Base-by-base conservation (phyloP, 2,329 filamentous ascomycete genomes). In the Cylindrodendrum hubeiense region DNA sequence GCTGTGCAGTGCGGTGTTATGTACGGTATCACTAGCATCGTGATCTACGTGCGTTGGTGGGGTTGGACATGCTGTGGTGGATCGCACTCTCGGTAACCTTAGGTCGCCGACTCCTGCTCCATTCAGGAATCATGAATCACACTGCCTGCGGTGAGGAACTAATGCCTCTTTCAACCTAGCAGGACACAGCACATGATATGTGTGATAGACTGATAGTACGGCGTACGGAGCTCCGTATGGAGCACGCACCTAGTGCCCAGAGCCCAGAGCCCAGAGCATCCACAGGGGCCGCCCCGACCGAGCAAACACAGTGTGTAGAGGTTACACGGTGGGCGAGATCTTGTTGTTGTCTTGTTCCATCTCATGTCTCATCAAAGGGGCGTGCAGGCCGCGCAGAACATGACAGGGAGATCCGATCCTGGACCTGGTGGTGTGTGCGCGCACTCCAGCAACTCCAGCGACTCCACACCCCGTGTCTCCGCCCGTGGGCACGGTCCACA, bases 291-390 rank as follows among this genome's bases (percentile, higher is more conserved):
- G 37, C 37, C 37, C n/a, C 15, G 15, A 39, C 37, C 37, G 17
- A 37, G 12, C 21, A 47, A 24, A 21, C 13, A 15, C 47, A 59
- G 56, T 34, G 56, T 33, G 26, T 17, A 34, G 37, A n/a, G n/a
- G n/a, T 9, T 51, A 33, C 28, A 22, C 24, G 21, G 47, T 34
- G 21, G 22, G 39, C 37, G 47, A 34, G 47, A 22, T 24, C 37
- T 51, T 44, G 6, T 37, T 44, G 34, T 52, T 34, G 56, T 46
- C 39, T 60, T 50, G 44, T 44, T 22, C 24, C 59, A 55, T 33
- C 24, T 24, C 33, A 28, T 55, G 59, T 54, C 59, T 60, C 56
- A 60, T 33, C 47, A 34, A 58, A 22, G 47, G 49, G 39, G 60
- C 8, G 46, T 51, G 21, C 28, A 43, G 49, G 10, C 26, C 28